These are phyloP conservation scores for Aotearoamyces nothofagi DNA, from an alignment of 2,329 filamentous ascomycete genomes.

Conservation along the genomic window DNA sequence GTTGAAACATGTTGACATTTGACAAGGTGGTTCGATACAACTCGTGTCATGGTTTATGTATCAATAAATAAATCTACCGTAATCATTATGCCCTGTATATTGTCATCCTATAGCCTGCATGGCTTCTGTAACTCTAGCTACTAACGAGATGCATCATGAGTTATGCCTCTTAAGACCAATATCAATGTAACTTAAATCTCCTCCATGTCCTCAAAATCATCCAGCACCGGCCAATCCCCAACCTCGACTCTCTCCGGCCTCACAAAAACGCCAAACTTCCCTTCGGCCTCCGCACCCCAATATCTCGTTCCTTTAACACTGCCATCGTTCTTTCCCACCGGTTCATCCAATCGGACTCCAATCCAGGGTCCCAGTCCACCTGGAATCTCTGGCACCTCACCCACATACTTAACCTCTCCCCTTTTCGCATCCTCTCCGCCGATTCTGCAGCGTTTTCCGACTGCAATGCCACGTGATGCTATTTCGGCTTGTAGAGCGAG, in stretches of 20 bases:
- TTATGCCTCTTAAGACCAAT: too few species aligned
- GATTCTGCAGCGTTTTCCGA: conserved; percentile 48
- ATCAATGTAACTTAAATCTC: conserved; percentile 55
- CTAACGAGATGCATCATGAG: too few species aligned
- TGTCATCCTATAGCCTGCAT: too few species aligned
- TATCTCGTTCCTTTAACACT: conserved; percentile 52
- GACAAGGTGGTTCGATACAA: too few species aligned
- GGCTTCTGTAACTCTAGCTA: too few species aligned
- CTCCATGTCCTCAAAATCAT: conserved; percentile 66
- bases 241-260: conserved; percentile 63
- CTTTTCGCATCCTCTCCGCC: conserved; percentile 53
- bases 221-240: conserved; percentile 55
- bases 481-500: conserved; percentile 56
- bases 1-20: too few species aligned
- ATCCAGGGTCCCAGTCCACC: conserved; percentile 52
- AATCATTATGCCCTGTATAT: too few species aligned
- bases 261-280: conserved; percentile 67
- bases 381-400: conserved; percentile 60
- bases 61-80: too few species aligned
- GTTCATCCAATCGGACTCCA: conserved; percentile 62
- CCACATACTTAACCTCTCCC: conserved; percentile 55
- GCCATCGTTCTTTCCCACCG: conserved; percentile 72
- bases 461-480: conserved; percentile 47
- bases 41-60: too few species aligned
- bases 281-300: conserved; percentile 42